These are phyloP conservation scores for Setomelanomma holmii DNA, from an alignment of 2,329 filamentous ascomycete genomes.

Conservation along the genomic window DNA sequence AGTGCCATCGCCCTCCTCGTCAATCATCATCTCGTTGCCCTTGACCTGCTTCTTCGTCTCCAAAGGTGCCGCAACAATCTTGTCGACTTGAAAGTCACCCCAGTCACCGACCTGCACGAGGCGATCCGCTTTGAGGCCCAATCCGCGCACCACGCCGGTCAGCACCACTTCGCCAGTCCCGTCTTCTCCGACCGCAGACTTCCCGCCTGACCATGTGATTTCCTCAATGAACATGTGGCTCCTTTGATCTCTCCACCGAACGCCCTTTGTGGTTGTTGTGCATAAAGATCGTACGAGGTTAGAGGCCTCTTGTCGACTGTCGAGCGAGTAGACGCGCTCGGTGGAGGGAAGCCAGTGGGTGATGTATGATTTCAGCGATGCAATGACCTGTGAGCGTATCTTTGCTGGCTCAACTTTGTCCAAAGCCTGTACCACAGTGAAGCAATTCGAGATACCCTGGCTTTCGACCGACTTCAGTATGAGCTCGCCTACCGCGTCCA, in stretches of 20 bases:
- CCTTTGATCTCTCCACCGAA: constrained; percentile 93
- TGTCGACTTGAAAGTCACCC: constrained; percentile 91
- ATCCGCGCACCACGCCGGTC: constrained; percentile 85
- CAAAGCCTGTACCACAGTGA: constrained; percentile 81
- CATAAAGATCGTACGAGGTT: constrained; percentile 92
- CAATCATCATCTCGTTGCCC: constrained; percentile 72
- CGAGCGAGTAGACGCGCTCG: constrained; percentile 88
- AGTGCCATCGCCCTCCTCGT: constrained; percentile 62
- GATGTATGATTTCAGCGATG: constrained; percentile 89
- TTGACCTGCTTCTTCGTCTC: constrained; percentile 64
- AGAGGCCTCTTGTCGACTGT: constrained; percentile 86
- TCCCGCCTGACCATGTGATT: constrained; percentile 70
- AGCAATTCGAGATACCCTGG: constrained; percentile 92
- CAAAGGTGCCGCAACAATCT: constrained; percentile 80
- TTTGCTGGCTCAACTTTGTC: constrained; percentile 81
- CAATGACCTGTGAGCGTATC: constrained; percentile 74
- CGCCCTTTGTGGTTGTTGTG: constrained; percentile 88
- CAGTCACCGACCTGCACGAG: constrained; percentile 91
- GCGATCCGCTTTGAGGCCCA: constrained; percentile 85
- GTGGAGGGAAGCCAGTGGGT: constrained; percentile 92
- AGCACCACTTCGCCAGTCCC: constrained; percentile 68
- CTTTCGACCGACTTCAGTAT: constrained; percentile 88
- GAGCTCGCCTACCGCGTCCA: constrained; percentile 83
- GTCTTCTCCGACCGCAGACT: constrained; percentile 54
- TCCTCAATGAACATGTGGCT: constrained; percentile 95